phyloP scores from a whole-genome alignment of 257 asterid species.

The Salvia splendens region DNA sequence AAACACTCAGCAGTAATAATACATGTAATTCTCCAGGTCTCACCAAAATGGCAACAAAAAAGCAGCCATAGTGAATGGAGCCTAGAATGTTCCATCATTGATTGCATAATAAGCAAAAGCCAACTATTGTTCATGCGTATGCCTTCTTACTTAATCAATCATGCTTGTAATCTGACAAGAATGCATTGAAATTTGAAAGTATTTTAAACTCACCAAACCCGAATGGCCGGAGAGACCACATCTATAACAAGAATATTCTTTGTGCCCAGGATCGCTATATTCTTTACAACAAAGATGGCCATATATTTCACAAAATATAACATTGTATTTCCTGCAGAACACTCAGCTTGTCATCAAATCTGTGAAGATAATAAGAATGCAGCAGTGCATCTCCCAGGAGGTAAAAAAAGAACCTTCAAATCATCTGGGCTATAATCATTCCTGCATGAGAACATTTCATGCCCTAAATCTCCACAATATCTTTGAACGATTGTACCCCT shows the following conservation, averaged over 20 bases:
- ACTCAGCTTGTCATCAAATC: slow-evolving; percentile 12
- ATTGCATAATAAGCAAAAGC: not conserved
- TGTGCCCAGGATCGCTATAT: slow-evolving; percentile 52
- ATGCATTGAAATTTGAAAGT: not conserved
- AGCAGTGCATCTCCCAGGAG: slow-evolving; percentile 4
- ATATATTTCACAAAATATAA: slow-evolving; percentile 62
- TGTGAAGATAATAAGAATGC: slow-evolving; percentile 8
- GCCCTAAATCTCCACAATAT: slow-evolving; percentile 86
- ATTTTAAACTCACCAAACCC: slow-evolving; percentile 71
- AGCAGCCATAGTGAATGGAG: not conserved
- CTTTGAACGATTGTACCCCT: slow-evolving; percentile 50
- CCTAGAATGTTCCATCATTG: not conserved
- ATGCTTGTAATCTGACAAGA: not conserved
- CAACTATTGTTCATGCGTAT: not conserved
- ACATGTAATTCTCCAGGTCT: slow-evolving; percentile 1
- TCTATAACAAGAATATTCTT: slow-evolving; percentile 71
- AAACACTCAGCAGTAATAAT: not conserved
- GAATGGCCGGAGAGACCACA: slow-evolving; percentile 92
- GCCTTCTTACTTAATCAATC: slow-evolving; percentile 15
- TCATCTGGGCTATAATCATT: slow-evolving; percentile 69
- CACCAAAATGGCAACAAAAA: slow-evolving; percentile 10
- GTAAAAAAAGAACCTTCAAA: slow-evolving; percentile 55
- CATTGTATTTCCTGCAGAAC: slow-evolving; percentile 71
- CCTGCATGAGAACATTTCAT: slow-evolving; percentile 80
- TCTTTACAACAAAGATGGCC: slow-evolving; percentile 89